Conservation (phyloP, 179 eudicot genomes). For the Corrigiola litoralis region DNA sequence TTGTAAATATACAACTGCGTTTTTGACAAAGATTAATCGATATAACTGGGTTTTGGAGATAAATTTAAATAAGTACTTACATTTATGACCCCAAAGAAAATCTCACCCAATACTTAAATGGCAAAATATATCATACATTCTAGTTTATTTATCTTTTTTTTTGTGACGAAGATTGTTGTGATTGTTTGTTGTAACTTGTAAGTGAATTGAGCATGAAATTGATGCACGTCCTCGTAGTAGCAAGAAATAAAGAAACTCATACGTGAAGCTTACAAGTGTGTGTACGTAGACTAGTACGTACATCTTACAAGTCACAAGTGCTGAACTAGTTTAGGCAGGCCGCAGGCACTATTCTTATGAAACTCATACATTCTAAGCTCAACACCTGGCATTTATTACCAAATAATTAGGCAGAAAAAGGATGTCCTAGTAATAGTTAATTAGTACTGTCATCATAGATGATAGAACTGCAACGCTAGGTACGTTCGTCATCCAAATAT, state of each 20-base stretch:
- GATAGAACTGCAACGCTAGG: background rate
- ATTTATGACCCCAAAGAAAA: too few species aligned
- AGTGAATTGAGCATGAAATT: background rate
- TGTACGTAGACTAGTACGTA: background rate
- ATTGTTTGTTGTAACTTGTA: too few species aligned
- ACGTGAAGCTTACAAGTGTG: background rate
- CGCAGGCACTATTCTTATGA: too few species aligned
- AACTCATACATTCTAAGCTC: too few species aligned
- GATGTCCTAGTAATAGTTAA: background rate
- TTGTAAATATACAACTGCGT: too few species aligned
- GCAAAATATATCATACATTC: too few species aligned
- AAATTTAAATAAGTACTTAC: too few species aligned
- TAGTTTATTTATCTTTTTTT: too few species aligned
- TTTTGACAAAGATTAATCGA: too few species aligned
- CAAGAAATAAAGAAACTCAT: background rate
- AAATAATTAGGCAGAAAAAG: background rate
- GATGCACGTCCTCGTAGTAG: background rate
- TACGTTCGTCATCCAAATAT: background rate
- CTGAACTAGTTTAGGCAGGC: background rate
- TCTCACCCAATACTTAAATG: too few species aligned
- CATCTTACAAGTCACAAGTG: background rate
- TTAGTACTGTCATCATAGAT: background rate
- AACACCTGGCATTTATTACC: constrained; percentile 3
- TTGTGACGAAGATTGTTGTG: too few species aligned
- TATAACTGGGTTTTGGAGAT: too few species aligned